Evolutionary conservation across 2,329 filamentous ascomycete species (phyloP).

Genomic region (Arthrobotrys sinensis): DNA sequence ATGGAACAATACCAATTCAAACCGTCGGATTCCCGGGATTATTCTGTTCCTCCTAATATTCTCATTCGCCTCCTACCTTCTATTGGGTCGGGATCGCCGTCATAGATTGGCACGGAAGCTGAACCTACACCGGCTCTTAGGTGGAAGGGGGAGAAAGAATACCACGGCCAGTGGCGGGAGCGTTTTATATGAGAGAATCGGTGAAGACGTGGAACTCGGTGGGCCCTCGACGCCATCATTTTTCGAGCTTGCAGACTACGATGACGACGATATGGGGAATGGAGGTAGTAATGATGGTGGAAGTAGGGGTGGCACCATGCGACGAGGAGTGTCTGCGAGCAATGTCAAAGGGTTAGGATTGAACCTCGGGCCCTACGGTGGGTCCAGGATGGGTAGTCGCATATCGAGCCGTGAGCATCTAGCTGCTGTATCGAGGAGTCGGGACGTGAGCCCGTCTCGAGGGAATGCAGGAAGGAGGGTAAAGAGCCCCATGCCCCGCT

Average conservation of each 20-base stretch:
- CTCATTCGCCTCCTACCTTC: conserved; percentile 79
- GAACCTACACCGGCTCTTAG: conserved; percentile 42
- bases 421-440: conserved; percentile 47
- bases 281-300: conserved; percentile 26
- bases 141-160: conserved; percentile 35
- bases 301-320: conserved; percentile 33
- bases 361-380: conserved; percentile 34
- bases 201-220: conserved; percentile 46
- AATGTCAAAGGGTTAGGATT: conserved; percentile 41
- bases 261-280: conserved; percentile 36
- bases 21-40: conserved; percentile 75
- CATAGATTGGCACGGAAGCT: conserved; percentile 68
- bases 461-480: conserved; percentile 52
- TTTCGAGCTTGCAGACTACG: conserved; percentile 50
- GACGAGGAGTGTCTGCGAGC: conserved; percentile 29
- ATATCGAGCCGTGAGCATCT: conserved; percentile 58
- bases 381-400: conserved; percentile 52
- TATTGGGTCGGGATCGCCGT: conserved; percentile 82
- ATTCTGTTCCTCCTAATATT: conserved; percentile 76
- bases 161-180: not conserved
- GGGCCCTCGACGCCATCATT: conserved; percentile 17
- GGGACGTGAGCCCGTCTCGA: conserved; percentile 56
- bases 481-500: conserved; percentile 58
- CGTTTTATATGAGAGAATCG: conserved; percentile 46
- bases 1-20: conserved; percentile 65